phyloP scores from a whole-genome alignment of 2,329 filamentous ascomycete species.

The Cadophora luteo-olivacea region DNA sequence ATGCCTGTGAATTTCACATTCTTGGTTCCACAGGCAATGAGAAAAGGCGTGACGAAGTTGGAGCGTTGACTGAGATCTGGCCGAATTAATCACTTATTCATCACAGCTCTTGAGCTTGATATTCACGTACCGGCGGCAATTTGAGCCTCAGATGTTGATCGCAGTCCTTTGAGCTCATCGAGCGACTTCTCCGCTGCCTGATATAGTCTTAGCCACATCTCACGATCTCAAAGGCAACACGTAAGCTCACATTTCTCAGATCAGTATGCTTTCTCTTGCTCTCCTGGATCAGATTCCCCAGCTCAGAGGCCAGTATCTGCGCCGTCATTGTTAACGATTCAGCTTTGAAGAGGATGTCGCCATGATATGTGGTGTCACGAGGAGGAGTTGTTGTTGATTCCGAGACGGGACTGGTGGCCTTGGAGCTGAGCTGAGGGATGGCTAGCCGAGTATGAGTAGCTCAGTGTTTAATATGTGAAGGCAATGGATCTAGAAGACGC shows the following conservation, averaged over 20 bases:
- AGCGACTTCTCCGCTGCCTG: slow-evolving; percentile 93
- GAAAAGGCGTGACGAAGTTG: slow-evolving; percentile 90
- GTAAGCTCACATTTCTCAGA: slow-evolving; percentile 72
- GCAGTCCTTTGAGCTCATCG: slow-evolving; percentile 81
- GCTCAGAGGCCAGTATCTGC: slow-evolving; percentile 86
- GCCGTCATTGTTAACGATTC: slow-evolving; percentile 72
- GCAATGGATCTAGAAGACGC: not conserved
- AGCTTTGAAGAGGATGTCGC: slow-evolving; percentile 1
- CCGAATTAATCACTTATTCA: slow-evolving; percentile 20
- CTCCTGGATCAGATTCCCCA: slow-evolving; percentile 91
- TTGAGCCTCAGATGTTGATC: slow-evolving; percentile 73
- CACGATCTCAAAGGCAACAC: slow-evolving; percentile 19
- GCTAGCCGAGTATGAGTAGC: slow-evolving; percentile 14
- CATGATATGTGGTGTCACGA: slow-evolving; percentile 16
- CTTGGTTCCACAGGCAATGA: slow-evolving; percentile 88
- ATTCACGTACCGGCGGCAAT: slow-evolving; percentile 46
- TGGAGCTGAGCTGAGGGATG: slow-evolving; percentile 8
- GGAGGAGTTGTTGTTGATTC: slow-evolving; percentile 22
- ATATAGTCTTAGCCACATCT: slow-evolving; percentile 32
- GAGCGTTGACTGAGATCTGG: slow-evolving; percentile 81
- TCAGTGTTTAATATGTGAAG: not conserved
- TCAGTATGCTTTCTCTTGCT: slow-evolving; percentile 95
- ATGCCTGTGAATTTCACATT: slow-evolving; percentile 91
- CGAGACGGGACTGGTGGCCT: slow-evolving; percentile 11
- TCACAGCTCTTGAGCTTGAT: not conserved